Base-by-base conservation (phyloP, 192 early-diverging fungal species). In the Oehlia diaphana region DNA sequence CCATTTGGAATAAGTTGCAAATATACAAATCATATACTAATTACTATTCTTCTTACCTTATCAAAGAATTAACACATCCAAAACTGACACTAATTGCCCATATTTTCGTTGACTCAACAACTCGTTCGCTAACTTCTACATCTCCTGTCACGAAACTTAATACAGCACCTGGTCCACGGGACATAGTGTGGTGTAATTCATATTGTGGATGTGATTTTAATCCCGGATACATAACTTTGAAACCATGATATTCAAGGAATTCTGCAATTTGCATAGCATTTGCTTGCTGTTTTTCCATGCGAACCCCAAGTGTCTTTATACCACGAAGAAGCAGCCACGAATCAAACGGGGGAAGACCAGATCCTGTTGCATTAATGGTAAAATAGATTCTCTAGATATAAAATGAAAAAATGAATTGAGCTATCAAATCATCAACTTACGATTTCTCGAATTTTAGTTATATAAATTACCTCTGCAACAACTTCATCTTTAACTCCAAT, bases 61-160 rank as follows among this genome's bases (percentile, higher is more conserved):
- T 98, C 74, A 99, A 88, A 78, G 96, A 97, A 83, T 99, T 98
- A 70, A 99, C 94, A 86, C 96, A 97, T 10, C 97, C 97, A 94
- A 99, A 99, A 81, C 93, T 95, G 73, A 99, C 97, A 80, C 93
- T 95, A 72, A 98, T 99, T 39, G 92, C 91, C 93, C 93, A 99
- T 68, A 98, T 81, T 70, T 91, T 88, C 10, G 93, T 90, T 23
- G 89, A 85, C 83, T 98, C 96, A 0, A 97, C 96, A 39, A 99
- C 89, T 42, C 91, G 86, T 80, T 94, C 92, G 28, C 91, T 92
- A 71, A 91, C 82, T 12, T 88, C 92, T 9, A 95, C 89, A 77
- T 95, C 90, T 7, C 96, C 96, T 10, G 97, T 99, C 79, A 94
- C 92, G 82, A 99, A 99, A 82, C 94, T 95, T 79, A 99, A 88